Evolutionary conservation across 371 early-diverging fungal genomes (phyloP), one percentile per base, ranked within the genome.

Genomic region (Mortierella sp.): DNA sequence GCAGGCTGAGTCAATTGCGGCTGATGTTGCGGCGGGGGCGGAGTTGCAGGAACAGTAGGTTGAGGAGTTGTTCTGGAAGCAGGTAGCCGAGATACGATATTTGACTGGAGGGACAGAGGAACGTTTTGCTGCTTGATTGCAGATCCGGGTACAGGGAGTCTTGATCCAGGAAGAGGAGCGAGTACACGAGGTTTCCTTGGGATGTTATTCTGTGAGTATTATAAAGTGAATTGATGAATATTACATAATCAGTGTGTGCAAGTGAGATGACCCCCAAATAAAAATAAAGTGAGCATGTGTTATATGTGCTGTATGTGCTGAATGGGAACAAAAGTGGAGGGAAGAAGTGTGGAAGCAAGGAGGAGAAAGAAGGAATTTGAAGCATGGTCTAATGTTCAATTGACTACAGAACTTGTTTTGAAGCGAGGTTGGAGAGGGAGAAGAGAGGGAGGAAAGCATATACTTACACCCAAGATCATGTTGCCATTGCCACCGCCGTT

Each of bases 401-500:
- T 30, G 30, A 30, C 4, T 4, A 30, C 4, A 30, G 30, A 2
- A 4, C 30, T 30, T 30, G 30, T 1, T 30, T 30, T 30, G 30
- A 30, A 30, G 30, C 30, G n/a, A n/a, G n/a, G n/a, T n/a, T n/a
- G n/a, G n/a, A n/a, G n/a, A 39, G 39, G 39, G 39, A 39, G 6
- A 6, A 37, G 18, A 37, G 3, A 32, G 16, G 12, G 52, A 39
- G 5, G 39, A 61, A 40, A 54, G 5, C 3, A 40, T 12, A 8
- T 20, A 66, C 80, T 72, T 75, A 80, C 80, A n/a, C 75, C 80
- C 5, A 80, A 54, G 40, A 80, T 80, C 75, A 74, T 71, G 52
- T 74, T 78, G 45, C 68, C 72, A 26, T 49, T 64, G 39, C 75
- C 75, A 28, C 75, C 75, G 40, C 74, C 74, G 54, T 80, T 75